These are phyloP conservation scores for Aspergillus sp. DNA, from an alignment of 2,329 filamentous ascomycete genomes.

Conservation along the genomic window DNA sequence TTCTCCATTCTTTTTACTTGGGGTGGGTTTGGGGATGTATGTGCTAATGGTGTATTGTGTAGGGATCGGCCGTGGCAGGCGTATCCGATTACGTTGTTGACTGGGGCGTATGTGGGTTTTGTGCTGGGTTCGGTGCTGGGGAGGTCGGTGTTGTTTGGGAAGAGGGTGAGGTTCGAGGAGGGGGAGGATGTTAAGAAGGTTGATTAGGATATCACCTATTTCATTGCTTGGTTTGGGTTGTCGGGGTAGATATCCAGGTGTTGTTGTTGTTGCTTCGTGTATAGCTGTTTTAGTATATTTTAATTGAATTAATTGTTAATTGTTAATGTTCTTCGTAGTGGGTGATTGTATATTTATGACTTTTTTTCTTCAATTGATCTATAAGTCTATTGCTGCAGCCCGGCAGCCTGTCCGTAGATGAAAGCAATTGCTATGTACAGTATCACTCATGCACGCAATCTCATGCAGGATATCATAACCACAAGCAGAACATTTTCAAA, in stretches of 20 bases:
- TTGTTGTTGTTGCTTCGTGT: no score
- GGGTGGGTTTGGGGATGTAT: not conserved
- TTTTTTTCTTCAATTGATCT: no score
- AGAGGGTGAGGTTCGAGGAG: slow-evolving; percentile 34
- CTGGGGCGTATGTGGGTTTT: slow-evolving; percentile 79
- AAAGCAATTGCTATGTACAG: not conserved
- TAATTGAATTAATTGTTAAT: no score
- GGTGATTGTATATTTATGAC: no score
- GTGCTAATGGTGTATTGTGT: not conserved
- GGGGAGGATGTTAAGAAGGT: slow-evolving; percentile 20
- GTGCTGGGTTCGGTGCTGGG: slow-evolving; percentile 32
- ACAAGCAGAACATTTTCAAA: not conserved
- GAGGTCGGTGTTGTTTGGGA: slow-evolving; percentile 32
- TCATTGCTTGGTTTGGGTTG: no score
- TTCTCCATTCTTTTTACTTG: slow-evolving; percentile 18
- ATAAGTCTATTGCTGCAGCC: no score
- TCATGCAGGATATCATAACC: not conserved
- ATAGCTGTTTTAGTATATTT: no score
- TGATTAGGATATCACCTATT: not conserved
- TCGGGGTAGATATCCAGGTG: no score
- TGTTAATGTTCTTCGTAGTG: no score
- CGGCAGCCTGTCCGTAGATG: no score
- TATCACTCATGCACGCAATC: not conserved
- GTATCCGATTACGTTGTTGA: slow-evolving; percentile 91
- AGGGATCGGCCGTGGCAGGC: slow-evolving; percentile 97